A percentile compares a stretch with the other conserved stretches of the same genome.
Evolutionary conservation across 2,329 filamentous ascomycete species (phyloP).

Genomic region (Geoglossum cookeanum): DNA sequence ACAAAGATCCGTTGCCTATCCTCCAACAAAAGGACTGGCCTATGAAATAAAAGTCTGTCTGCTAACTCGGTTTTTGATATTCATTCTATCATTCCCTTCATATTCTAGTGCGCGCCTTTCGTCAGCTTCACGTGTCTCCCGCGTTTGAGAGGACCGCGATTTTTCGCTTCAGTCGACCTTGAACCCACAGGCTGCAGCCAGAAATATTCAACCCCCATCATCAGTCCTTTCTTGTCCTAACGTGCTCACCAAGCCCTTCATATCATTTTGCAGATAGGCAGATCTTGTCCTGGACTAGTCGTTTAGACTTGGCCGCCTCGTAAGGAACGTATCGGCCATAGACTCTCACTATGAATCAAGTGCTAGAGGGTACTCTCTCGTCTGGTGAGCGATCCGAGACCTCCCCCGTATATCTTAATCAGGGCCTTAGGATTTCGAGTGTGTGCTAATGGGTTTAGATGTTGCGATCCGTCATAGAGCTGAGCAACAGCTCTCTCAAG

Average conservation of each 20-base stretch:
- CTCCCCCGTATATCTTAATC: conserved; percentile 7
- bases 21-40: neutral
- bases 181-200: conserved; percentile 1
- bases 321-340: neutral
- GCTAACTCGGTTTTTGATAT: neutral
- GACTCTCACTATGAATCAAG: conserved; percentile 63
- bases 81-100: neutral
- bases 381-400: conserved; percentile 44
- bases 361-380: conserved; percentile 92
- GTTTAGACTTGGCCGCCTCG: neutral
- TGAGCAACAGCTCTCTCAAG: conserved; percentile 83
- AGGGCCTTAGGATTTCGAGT: conserved; percentile 7
- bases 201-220: neutral
- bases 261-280: neutral
- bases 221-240: neutral
- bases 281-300: neutral
- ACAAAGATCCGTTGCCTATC: neutral
- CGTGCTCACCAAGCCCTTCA: neutral
- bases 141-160: neutral
- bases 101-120: neutral
- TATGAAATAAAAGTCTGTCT: neutral
- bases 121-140: neutral
- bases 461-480: conserved; percentile 73
- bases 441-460: conserved; percentile 36
- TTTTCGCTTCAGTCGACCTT: conserved; percentile 1